A percentile compares a stretch with the other conserved stretches of the same genome.
Conservation (phyloP, 169 alveolate species). For the Eimeria acervulina region DNA sequence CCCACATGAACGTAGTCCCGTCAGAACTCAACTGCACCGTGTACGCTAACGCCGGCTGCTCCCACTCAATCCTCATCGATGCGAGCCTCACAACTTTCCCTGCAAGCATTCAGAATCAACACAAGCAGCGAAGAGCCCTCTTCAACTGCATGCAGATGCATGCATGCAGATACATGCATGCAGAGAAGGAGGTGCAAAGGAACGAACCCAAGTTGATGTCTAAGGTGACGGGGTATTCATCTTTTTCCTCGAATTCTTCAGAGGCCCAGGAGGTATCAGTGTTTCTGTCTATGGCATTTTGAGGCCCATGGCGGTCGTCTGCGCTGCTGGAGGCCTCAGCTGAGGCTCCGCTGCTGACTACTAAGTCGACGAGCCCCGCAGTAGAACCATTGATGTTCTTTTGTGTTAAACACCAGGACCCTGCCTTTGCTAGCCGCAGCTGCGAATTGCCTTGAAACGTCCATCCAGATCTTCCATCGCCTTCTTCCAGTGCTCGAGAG, state of each 20-base stretch:
- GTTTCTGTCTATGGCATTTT: constrained; percentile 91
- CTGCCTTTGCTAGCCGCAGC: constrained; percentile 88
- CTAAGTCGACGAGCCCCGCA: constrained; percentile 92
- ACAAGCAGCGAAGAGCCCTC: neutral
- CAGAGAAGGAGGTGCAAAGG: neutral
- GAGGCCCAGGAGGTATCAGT: constrained; percentile 95
- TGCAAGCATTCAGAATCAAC: neutral
- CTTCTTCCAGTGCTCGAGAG: constrained; percentile 90
- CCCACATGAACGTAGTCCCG: constrained; percentile 87
- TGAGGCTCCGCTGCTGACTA: constrained; percentile 84
- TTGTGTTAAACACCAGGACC: constrained; percentile 91
- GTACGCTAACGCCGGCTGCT: constrained; percentile 94
- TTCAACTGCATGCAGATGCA: neutral
- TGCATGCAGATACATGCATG: neutral
- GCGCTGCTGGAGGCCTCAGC: constrained; percentile 85
- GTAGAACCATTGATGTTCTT: constrained; percentile 87
- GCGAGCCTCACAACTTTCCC: constrained; percentile 86
- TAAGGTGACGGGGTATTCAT: constrained; percentile 87
- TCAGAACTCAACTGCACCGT: constrained; percentile 91
- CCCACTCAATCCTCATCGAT: constrained; percentile 93
- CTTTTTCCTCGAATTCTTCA: constrained; percentile 89
- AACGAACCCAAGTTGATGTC: constrained; percentile 89
- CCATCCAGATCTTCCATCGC: constrained; percentile 92
- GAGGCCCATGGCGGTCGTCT: constrained; percentile 87
- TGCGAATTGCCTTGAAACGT: constrained; percentile 92